Evolutionary conservation across 306 rosid species (phyloP), one percentile per base, ranked within the genome.

Genomic region (Chamaecrista fasciculata): DNA sequence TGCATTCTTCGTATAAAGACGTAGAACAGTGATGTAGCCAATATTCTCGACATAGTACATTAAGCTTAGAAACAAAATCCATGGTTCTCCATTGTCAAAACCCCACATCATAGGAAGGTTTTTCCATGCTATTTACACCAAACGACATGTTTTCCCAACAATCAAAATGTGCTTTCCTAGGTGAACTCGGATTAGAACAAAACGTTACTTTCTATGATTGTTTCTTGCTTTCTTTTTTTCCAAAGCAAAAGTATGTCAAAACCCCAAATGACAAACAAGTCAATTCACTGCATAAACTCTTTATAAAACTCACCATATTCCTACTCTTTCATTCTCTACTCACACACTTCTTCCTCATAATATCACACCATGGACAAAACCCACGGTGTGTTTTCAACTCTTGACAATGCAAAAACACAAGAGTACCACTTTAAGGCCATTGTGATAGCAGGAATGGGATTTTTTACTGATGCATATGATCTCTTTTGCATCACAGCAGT

Each of bases 341-440:
- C 67, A 50, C 80, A 1, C 14, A 42, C 62, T 34, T 44, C 16
- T n/a, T n/a, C n/a, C n/a, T n/a, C n/a, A n/a, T n/a, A n/a, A n/a
- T 21, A 21, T 39, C 44, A 36, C 34, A 76, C 12, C 62, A 82
- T 78, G 85, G 76, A 67, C n/a, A 73, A 55, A 19, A 73, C 57
- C 52, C 70, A 75, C 33, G 51, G 64, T 7, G 73, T 84, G 1
- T 73, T 86, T 51, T 79, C 78, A 20, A 48, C 77, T 61, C 91
- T 86, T 25, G 89, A 86, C 79, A 77, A 84, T 74, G 89, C 91
- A 68, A 84, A 75, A 49, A 79, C 82, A n/a, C 89, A 84, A 77
- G 43, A 36, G 0, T 84, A 81, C 71, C 91, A 86, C 52, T 86
- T 46, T 65, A 81, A 42, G 71, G 86, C 85, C 15, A 81, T 86